Evolutionary conservation across 1,139 yeast genomes (phyloP).

Genomic region (Kurtzmaniella quercitrusa): DNA sequence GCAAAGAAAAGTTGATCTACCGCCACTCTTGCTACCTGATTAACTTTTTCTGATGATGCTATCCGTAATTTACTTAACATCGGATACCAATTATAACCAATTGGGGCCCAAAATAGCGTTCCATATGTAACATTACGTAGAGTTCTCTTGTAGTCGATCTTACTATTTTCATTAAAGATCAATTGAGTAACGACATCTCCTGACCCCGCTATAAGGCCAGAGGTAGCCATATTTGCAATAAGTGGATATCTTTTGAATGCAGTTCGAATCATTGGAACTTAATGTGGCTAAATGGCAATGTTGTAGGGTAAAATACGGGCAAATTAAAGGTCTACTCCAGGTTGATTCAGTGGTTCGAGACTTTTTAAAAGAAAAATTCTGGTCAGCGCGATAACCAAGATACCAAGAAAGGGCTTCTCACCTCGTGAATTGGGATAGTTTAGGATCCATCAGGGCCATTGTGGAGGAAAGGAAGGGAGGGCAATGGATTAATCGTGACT

Average conservation of each 20-base stretch:
- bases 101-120: conserved; percentile 36
- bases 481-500: no score
- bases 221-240: conserved; percentile 33
- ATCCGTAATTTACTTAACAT: conserved; percentile 19
- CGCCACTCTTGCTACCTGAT: conserved; percentile 48
- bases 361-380: no score
- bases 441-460: no score
- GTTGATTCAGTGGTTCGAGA: no score
- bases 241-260: conserved; percentile 29
- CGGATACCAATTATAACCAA: conserved; percentile 41
- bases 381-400: no score
- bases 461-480: no score
- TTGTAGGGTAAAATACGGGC: no score
- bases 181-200: conserved; percentile 41
- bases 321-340: no score
- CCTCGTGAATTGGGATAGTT: no score
- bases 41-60: conserved; percentile 8
- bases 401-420: no score
- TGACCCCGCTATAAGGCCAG: conserved; percentile 38
- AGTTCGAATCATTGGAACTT: background rate
- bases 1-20: conserved; percentile 77
- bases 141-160: conserved; percentile 29
- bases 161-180: conserved; percentile 17
- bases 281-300: no score
- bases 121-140: conserved; percentile 35